Conservation (phyloP, 208 protist genomes). For the Trichomonas gallinae region DNA sequence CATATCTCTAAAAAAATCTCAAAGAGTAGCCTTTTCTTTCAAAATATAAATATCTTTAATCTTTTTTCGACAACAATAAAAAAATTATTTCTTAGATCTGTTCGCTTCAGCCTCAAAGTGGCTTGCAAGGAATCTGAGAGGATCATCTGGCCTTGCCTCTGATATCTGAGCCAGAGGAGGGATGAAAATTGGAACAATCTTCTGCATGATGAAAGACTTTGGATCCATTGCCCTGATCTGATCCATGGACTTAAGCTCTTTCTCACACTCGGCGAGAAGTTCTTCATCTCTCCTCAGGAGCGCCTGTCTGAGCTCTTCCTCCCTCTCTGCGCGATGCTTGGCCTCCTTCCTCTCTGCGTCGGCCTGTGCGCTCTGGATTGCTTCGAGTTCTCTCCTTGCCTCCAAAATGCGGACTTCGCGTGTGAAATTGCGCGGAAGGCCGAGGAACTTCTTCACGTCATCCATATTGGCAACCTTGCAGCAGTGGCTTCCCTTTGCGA, state of each 20-base stretch:
- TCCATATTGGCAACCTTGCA: neutral
- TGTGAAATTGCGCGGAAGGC: neutral
- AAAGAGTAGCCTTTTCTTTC: too few species aligned
- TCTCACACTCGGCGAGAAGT: neutral
- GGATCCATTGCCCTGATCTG: neutral
- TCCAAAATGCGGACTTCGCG: neutral
- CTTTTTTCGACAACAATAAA: neutral
- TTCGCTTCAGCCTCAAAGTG: neutral
- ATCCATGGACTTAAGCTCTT: neutral
- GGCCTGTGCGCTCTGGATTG: neutral
- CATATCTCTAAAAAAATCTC: too few species aligned
- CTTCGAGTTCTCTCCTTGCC: neutral
- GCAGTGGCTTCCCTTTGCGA: neutral
- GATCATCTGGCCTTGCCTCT: constrained; percentile 10
- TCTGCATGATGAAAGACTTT: neutral
- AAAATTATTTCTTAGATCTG: neutral
- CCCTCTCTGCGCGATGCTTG: neutral
- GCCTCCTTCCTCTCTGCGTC: neutral
- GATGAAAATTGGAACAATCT: neutral
- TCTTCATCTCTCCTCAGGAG: neutral
- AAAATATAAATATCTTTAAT: too few species aligned
- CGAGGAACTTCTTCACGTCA: neutral
- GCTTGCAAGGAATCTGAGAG: neutral
- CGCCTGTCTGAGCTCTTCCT: neutral
- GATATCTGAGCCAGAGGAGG: neutral